Percentiles rank a stretch among this genome's conserved stretches.
These are phyloP conservation scores for Platanthera zijinensis DNA, from an alignment of 106 monocot genomes.

Conservation along the genomic window DNA sequence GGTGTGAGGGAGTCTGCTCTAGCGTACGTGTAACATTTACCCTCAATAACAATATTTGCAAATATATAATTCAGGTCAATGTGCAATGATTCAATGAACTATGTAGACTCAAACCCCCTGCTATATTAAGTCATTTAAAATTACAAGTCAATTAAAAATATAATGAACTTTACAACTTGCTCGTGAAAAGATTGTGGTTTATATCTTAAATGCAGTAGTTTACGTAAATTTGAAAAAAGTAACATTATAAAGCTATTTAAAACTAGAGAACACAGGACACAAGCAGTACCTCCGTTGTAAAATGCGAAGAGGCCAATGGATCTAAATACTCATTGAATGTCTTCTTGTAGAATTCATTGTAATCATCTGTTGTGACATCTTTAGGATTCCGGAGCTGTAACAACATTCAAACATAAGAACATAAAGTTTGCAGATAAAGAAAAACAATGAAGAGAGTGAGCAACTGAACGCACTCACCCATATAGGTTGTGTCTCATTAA, in stretches of 20 bases:
- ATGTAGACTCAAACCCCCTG: not conserved
- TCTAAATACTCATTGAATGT: constrained; percentile 96
- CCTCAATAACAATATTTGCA: not conserved
- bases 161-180: not conserved
- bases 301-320: constrained; percentile 91
- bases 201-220: not conserved
- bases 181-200: not conserved
- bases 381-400: constrained; percentile 89
- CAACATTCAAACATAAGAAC: not conserved
- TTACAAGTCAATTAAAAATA: not conserved
- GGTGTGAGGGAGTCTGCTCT: too few species aligned
- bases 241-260: not conserved
- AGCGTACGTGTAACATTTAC: not conserved
- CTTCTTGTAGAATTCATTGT: constrained; percentile 98
- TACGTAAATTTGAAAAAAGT: not conserved
- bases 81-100: not conserved
- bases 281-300: constrained; percentile 83
- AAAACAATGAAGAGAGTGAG: not conserved
- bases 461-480: constrained; percentile 50
- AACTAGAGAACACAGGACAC: not conserved
- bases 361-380: constrained; percentile 86
- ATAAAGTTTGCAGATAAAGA: not conserved
- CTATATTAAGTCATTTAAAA: not conserved
- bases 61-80: not conserved
- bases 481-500: constrained; percentile 94